phyloP scores from a whole-genome alignment of 352 stramenopile species.

The Globisporangium alternatum region DNA sequence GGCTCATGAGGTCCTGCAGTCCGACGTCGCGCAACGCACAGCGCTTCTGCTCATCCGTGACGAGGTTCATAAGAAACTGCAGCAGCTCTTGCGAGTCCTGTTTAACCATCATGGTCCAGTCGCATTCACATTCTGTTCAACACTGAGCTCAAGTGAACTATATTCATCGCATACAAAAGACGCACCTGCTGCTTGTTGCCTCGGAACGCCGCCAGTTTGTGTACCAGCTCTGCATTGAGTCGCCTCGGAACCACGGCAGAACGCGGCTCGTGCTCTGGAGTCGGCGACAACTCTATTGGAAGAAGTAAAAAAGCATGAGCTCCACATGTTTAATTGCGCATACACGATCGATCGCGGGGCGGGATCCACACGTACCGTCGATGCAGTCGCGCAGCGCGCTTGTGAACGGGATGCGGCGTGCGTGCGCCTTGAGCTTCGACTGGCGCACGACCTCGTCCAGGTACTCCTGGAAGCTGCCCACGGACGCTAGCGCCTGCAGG shows the following conservation, averaged over 20 bases:
- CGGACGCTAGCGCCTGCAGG: slow-evolving; percentile 74
- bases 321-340: neutral
- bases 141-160: neutral
- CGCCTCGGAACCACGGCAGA: slow-evolving; percentile 40
- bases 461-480: slow-evolving; percentile 69
- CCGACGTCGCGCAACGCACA: slow-evolving; percentile 51
- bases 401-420: slow-evolving; percentile 57
- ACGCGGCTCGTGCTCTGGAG: slow-evolving; percentile 28
- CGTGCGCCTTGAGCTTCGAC: slow-evolving; percentile 27
- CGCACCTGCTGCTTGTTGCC: slow-evolving; percentile 75
- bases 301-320: neutral
- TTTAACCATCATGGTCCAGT: neutral
- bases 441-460: slow-evolving; percentile 55
- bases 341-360: neutral
- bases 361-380: slow-evolving; percentile 32
- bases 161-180: neutral
- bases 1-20: slow-evolving; percentile 41
- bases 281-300: slow-evolving; percentile 26
- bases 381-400: slow-evolving; percentile 63
- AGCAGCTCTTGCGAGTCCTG: slow-evolving; percentile 84
- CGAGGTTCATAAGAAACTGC: slow-evolving; percentile 82
- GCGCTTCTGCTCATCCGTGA: slow-evolving; percentile 61
- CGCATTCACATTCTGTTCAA: neutral
- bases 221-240: slow-evolving; percentile 63
- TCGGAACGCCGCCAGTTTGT: slow-evolving; percentile 51